Evolutionary conservation across 2,329 filamentous ascomycete genomes (phyloP).

Genomic region (Thielaviopsis punctulata): DNA sequence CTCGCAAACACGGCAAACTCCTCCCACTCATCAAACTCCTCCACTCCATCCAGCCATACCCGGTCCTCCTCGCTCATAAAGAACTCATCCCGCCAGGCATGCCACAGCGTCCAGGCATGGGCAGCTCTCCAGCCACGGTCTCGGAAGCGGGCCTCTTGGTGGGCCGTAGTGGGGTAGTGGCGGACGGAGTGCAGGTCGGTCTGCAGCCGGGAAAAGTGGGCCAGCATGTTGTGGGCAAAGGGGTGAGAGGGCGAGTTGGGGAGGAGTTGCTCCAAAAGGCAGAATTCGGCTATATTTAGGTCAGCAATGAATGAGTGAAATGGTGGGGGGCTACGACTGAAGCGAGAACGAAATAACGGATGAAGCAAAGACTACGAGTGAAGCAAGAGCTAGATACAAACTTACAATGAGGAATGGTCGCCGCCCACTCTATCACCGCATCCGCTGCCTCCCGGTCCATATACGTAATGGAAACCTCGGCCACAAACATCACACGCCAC

Average conservation of each 20-base stretch:
- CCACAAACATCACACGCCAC: constrained; percentile 58
- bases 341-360: neutral
- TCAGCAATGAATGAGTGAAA: constrained; percentile 12
- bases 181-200: constrained; percentile 61
- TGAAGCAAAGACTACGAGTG: no score
- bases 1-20: constrained; percentile 73
- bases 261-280: constrained; percentile 70
- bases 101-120: constrained; percentile 56
- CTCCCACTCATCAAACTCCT: constrained; percentile 93
- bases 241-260: constrained; percentile 64
- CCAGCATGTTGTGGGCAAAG: constrained; percentile 73
- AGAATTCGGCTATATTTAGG: constrained; percentile 49
- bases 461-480: constrained; percentile 82
- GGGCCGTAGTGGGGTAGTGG: constrained; percentile 46
- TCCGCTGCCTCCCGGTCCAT: constrained; percentile 64
- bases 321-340: neutral
- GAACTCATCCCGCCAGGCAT: constrained; percentile 54
- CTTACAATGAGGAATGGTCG: constrained; percentile 48
- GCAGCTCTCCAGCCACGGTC: constrained; percentile 49
- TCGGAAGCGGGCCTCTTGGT: constrained; percentile 52
- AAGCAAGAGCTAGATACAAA: neutral
- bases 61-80: constrained; percentile 48
- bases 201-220: constrained; percentile 64
- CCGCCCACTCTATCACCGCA: constrained; percentile 62
- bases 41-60: constrained; percentile 45